Evolutionary conservation across 1,284 basidiomycete genomes (phyloP).

Genomic region (Moesziomyces sp.): DNA sequence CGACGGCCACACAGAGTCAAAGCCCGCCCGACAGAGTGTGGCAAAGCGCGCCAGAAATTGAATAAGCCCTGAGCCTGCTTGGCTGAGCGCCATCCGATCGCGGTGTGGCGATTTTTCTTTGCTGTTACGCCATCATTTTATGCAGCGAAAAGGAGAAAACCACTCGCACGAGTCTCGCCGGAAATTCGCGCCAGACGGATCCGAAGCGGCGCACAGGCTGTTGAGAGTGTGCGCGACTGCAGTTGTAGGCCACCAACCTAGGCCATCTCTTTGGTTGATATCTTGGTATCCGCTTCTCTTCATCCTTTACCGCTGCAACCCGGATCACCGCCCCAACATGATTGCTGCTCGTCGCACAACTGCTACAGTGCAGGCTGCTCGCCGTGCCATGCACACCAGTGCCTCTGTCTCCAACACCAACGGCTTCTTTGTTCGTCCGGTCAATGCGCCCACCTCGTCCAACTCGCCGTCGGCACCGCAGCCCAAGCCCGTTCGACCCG

Average conservation of each 20-base stretch:
- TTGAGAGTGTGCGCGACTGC: too few relatives aligned
- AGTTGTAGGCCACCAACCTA: too few relatives aligned
- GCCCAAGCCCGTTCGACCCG: slow-evolving; percentile 39
- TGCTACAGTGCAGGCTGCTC: slow-evolving; percentile 6
- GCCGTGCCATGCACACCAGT: slow-evolving; percentile 25
- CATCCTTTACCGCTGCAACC: too few relatives aligned
- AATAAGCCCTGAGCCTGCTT: slow-evolving; percentile 1
- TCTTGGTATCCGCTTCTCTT: too few relatives aligned
- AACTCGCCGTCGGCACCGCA: slow-evolving; percentile 45
- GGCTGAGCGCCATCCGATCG: slow-evolving; percentile 7
- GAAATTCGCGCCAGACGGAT: neutral
- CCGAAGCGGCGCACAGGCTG: slow-evolving; percentile 2
- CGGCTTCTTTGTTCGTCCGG: slow-evolving; percentile 51
- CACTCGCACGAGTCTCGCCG: slow-evolving; percentile 6
- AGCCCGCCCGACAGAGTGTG: neutral
- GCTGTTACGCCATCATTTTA: neutral
- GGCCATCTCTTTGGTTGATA: too few relatives aligned
- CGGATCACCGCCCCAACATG: slow-evolving; percentile 6
- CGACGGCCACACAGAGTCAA: too few relatives aligned
- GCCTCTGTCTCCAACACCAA: slow-evolving; percentile 6
- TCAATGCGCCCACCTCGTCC: slow-evolving; percentile 49
- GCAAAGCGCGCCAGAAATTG: neutral
- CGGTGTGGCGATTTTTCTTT: neutral
- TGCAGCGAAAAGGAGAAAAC: too few relatives aligned
- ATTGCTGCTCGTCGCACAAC: slow-evolving; percentile 12